Base-by-base conservation (phyloP, 2,329 filamentous ascomycete genomes). In the Didymella sp. region DNA sequence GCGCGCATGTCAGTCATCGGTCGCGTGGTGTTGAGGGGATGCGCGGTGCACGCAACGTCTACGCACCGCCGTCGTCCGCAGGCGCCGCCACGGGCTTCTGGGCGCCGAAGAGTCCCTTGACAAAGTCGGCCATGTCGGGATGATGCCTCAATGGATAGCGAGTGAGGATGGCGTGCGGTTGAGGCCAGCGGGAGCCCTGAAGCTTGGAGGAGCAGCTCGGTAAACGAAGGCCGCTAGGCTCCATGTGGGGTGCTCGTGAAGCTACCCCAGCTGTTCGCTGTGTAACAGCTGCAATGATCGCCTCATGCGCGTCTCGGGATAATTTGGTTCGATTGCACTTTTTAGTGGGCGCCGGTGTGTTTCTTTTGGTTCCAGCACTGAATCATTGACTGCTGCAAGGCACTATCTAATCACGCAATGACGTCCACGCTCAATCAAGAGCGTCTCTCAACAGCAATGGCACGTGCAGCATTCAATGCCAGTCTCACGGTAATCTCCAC, bases 41-140 rank as follows among this genome's bases (percentile, higher is more conserved):
- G 51, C 55, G 57, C 42, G 55, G 51, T 19, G 41, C 37, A 40
- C 22, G 47, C 27, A 15, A 35, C 25, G 46, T 28, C 54, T 35
- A 78, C 84, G 71, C 81, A 91, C 89, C 89, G 90, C 89, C 89
- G 66, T 87, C 83, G 77, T 91, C 88, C 40, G 82, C 77, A 48
- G 79, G 76, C 65, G 81, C 81, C 63, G 80, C 80, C 28, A 80
- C 81, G 61, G 86, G 80, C 80, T 90, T 88, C 73, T 82, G 82
- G 73, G 85, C 87, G 71, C 88, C 88, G 68, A 92, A 85, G 70
- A 91, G 77, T 73, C 85, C 86, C 78, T 89, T 89, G 66, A 90
- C 73, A 64, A 89, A 76, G 66, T 79, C 79, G 56, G 79, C 80
- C 80, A 81, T 81, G 46, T 58, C 48, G 43, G 52, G 31, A 43